Evolutionary conservation across 805 yeast species (phyloP), one percentile per base, ranked within the genome.

Genomic region (Cyberlindnera xishuangbannaensis): DNA sequence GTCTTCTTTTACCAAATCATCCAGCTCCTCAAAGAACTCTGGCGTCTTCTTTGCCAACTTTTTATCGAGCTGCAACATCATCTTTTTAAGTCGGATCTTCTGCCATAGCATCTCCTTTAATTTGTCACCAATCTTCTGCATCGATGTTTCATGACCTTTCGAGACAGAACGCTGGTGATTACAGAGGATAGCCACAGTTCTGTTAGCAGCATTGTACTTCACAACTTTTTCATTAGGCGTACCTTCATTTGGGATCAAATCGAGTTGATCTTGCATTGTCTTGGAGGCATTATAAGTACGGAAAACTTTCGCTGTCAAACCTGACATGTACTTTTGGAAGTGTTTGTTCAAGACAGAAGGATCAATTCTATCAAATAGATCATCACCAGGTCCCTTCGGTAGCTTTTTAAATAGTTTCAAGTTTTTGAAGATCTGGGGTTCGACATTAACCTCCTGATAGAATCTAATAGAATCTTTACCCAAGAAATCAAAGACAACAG

Each of bases 271-370:
- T 58, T 88, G 97, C 97, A 88, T 90, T 2, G 96, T 87, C 57
- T 84, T 83, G 2, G 96, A 84, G 1, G 97, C 97, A 62, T 88
- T 88, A 55, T 84, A 88, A 1, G 97, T 88, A 78, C 97, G 94
- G 69, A 88, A 90, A 15, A 88, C 97, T 59, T 88, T 88, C 5
- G 97, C 97, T 0, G 97, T 87, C 44, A 88, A 68, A 0, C 97
- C 97, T 16, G 83, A 77, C 92, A 88, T 81, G 59, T 88, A 87
- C 39, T 72, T 77, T 53, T 87, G 96, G 51, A 88, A 73, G 55
- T 86, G 88, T 56, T 80, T 83, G 65, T 88, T 88, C 51, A 88
- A 67, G 23, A 81, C 62, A 1, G 83, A 61, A 7, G 97, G 97
- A 49, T 82, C 90, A 28, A 90, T 70, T 44, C 97, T 70, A 59